phyloP scores from a whole-genome alignment of 495 filamentous ascomycete species.

The Bacidia gigantensis region DNA sequence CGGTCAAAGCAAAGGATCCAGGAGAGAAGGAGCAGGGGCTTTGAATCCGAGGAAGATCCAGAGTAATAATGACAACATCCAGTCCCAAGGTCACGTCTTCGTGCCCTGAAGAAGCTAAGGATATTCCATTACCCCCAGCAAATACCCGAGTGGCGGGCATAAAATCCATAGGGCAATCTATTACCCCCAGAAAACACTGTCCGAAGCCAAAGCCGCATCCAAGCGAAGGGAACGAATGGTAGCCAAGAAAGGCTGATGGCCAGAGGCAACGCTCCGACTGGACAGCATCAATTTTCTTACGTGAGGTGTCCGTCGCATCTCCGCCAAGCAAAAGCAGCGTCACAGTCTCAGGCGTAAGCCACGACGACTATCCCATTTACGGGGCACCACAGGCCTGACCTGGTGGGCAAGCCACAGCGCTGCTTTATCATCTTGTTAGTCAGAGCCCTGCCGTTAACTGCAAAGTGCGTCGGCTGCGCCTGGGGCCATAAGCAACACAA shows the following conservation, averaged over 20 bases:
- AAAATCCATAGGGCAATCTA: not conserved
- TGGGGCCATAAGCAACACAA: not conserved
- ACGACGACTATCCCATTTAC: no score
- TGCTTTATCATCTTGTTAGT: not conserved
- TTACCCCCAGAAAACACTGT: conserved; percentile 14
- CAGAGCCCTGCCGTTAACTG: conserved; percentile 14
- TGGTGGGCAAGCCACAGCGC: not conserved
- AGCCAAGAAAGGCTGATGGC: conserved; percentile 1
- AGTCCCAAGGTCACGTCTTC: not conserved
- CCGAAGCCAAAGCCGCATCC: not conserved
- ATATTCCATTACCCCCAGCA: conserved; percentile 1
- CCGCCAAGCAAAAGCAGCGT: no score
- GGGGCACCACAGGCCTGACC: no score
- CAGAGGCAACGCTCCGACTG: not conserved
- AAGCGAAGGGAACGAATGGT: not conserved
- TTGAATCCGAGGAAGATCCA: not conserved
- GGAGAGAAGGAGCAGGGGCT: not conserved
- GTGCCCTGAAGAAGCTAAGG: not conserved
- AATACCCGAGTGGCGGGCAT: not conserved
- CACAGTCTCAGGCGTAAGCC: no score
- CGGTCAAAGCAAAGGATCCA: not conserved
- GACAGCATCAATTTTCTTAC: not conserved
- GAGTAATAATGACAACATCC: not conserved
- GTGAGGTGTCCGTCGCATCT: no score
- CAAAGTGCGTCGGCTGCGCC: conserved; percentile 10